Percentiles rank a stretch among this genome's conserved stretches.
phyloP scores from a whole-genome alignment of 2,329 filamentous ascomycete species.

The Colletotrichum sp. region DNA sequence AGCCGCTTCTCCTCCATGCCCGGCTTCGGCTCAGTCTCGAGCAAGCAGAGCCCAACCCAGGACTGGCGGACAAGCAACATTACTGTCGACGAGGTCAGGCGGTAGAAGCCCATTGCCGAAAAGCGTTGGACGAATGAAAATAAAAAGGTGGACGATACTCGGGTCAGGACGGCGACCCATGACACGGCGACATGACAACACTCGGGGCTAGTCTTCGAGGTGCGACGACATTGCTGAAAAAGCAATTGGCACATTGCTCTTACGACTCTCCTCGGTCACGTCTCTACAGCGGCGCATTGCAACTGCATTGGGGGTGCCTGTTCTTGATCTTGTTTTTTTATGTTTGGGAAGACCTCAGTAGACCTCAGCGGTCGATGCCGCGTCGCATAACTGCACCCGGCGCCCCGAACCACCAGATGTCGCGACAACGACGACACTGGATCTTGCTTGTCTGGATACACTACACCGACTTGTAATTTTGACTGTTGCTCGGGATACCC shows the following conservation, averaged over 20 bases:
- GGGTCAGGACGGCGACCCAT: constrained; percentile 3
- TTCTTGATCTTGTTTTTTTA: neutral
- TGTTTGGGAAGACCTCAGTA: neutral
- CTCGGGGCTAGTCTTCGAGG: constrained; percentile 13
- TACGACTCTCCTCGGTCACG: constrained; percentile 11
- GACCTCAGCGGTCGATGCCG: neutral
- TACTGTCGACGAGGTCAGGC: constrained; percentile 24
- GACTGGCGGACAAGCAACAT: constrained; percentile 46
- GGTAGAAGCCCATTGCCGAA: neutral
- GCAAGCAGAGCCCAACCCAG: constrained; percentile 38
- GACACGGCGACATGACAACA: constrained; percentile 13
- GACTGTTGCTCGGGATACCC: constrained; percentile 6
- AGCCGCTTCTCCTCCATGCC: constrained; percentile 63
- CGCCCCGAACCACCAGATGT: neutral
- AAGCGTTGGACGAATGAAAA: neutral
- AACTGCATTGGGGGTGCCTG: constrained; percentile 5
- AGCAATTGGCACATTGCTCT: constrained; percentile 15
- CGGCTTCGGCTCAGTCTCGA: constrained; percentile 51
- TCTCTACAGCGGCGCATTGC: constrained; percentile 9
- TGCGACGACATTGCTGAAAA: constrained; percentile 7
- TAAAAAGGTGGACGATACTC: neutral
- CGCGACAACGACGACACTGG: neutral
- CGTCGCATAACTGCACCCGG: neutral
- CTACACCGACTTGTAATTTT: constrained; percentile 15
- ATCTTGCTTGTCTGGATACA: constrained; percentile 9